Base-by-base conservation (phyloP, 2,329 filamentous ascomycete species). In the Alternaria ventricosa region DNA sequence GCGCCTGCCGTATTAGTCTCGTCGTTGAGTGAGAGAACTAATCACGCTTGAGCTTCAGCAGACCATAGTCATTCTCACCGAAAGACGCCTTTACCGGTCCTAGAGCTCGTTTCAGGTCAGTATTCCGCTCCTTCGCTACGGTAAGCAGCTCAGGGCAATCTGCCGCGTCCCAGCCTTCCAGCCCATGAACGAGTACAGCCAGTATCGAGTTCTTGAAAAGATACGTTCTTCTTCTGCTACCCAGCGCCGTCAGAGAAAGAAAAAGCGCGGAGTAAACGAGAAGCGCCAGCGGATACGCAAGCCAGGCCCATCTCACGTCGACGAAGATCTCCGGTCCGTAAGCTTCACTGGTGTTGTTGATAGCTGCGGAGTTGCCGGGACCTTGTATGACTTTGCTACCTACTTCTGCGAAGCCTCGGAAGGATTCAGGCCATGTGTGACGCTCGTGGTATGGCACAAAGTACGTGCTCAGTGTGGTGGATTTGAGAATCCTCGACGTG, bases 371-470 rank as follows among this genome's bases (percentile, higher is more conserved):
- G n/a, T 41, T 41, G 36, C 36, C 36, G 9, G n/a, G 36, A 0
- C 36, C 36, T 41, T 41, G 36, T 18, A 41, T 41, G 15, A 41
- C 36, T 41, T 41, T 41, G n/a, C 36, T 41, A 18, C 36, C 36
- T 41, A 41, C 36, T 18, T 41, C 1, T 3, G 36, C 36, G 6
- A 41, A 2, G 5, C 36, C 36, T 1, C 3, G 36, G 1, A 41
- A 41, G 9, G 18, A 41, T 0, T 41, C 0, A 0, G 36, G 0
- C 36, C 36, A 41, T 1, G 36, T 41, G 9, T 41, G 27, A 27
- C 23, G 23, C 7, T 25, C 23, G 23, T 25, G 23, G 23, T 25
- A 25, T 25, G 23, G 23, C 23, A 25, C 23, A 6, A 25, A 25
- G 30, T 41, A 41, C 1, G 15, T 41, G 9, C 36, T 41, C 36